Evolutionary conservation across 1,284 basidiomycete species (phyloP).

Genomic region (Austroboletus novae-zelandiae): DNA sequence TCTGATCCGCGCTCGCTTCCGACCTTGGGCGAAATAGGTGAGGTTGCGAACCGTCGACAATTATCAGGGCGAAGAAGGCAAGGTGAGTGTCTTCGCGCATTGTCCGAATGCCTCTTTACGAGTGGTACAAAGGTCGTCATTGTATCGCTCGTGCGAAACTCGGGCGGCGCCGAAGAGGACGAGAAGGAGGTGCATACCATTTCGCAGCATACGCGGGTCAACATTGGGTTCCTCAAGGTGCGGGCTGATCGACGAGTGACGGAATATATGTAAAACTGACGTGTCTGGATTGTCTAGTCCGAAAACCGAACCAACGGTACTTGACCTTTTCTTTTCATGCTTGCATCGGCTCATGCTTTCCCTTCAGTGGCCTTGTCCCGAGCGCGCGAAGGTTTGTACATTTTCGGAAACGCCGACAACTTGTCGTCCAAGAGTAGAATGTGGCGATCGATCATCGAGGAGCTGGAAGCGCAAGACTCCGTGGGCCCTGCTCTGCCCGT

Average conservation of each 20-base stretch:
- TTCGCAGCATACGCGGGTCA: slow-evolving; percentile 28
- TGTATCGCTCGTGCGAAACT: slow-evolving; percentile 68
- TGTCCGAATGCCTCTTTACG: background rate
- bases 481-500: slow-evolving; percentile 54
- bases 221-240: slow-evolving; percentile 74
- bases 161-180: slow-evolving; percentile 42
- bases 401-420: slow-evolving; percentile 65
- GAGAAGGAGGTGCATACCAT: slow-evolving; percentile 22
- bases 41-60: slow-evolving; percentile 73
- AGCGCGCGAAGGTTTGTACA: slow-evolving; percentile 68
- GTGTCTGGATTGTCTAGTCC: slow-evolving; percentile 36
- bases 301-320: slow-evolving; percentile 56
- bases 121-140: slow-evolving; percentile 53
- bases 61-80: slow-evolving; percentile 72
- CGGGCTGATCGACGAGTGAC: too few relatives aligned
- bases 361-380: slow-evolving; percentile 67
- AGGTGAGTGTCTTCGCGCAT: slow-evolving; percentile 26
- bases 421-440: slow-evolving; percentile 48
- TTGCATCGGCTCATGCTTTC: background rate
- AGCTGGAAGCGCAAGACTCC: slow-evolving; percentile 46
- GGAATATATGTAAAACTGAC: too few relatives aligned
- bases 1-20: background rate
- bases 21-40: slow-evolving; percentile 40
- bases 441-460: slow-evolving; percentile 59
- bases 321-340: background rate